Base-by-base conservation (phyloP, 306 rosid species). In the Vachellia pachyceras region DNA sequence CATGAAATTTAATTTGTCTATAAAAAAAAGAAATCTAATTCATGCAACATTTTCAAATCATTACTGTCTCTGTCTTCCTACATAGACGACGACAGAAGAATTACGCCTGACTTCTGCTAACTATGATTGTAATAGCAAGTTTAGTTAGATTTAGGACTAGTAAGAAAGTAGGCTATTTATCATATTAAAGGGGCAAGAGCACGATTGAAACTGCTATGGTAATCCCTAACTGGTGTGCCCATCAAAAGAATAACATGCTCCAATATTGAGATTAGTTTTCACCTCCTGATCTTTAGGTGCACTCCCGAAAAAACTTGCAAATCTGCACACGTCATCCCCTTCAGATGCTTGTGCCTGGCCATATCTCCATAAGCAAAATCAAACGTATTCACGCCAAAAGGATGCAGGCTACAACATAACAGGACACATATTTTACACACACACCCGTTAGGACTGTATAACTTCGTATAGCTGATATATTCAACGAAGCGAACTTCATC, bases 351-450 rank as follows among this genome's bases (percentile, higher is more conserved):
- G 55, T 44, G 66, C 41, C 37, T 70, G 80, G 75, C 54, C 73
- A 70, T 70, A 75, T n/a, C 77, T 79, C 86, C 86, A n/a, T 10
- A 70, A 55, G 85, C 77, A 81, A 80, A 81, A 23, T 80, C 85
- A 75, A 81, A 42, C 5, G 20, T 6, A 23, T 44, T 42, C 46
- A 42, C 80, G 52, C 69, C 65, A 70, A 22, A 42, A 41, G 69
- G 60, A 39, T 22, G 77, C 80, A 64, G 72, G 78, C 87, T 87
- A 84, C 86, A 82, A 63, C 60, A 45, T 42, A 76, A 12, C 39
- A 42, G 54, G 33, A 10, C 2, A n/a, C n/a, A n/a, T n/a, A n/a
- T n/a, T n/a, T n/a, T n/a, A n/a, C n/a, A n/a, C n/a, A 17, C 6
- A 61, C 1, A 15, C 29, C 72, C 35, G 45, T 76, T 76, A 76